Evolutionary conservation across 2,329 filamentous ascomycete species (phyloP).

Genomic region (Fusarium liriodendri): DNA sequence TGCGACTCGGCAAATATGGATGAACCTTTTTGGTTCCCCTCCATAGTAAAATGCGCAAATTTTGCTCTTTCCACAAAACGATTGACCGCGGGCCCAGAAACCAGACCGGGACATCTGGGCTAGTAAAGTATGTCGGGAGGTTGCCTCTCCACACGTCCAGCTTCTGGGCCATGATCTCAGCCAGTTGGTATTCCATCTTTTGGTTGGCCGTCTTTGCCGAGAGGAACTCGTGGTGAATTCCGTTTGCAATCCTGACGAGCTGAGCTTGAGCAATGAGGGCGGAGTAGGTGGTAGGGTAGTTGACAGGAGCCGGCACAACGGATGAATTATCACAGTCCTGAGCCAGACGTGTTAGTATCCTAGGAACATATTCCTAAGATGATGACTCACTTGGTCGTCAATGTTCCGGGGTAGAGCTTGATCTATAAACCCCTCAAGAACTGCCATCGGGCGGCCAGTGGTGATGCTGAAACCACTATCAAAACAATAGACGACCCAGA

Average conservation of each 20-base stretch:
- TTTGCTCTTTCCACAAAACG: constrained; percentile 55
- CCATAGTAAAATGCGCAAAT: constrained; percentile 57
- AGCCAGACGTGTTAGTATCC: background rate
- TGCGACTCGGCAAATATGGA: constrained; percentile 40
- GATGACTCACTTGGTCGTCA: constrained; percentile 49
- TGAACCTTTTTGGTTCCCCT: constrained; percentile 50
- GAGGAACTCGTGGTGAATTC: constrained; percentile 55
- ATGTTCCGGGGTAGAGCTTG: constrained; percentile 54
- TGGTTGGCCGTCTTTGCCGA: constrained; percentile 49
- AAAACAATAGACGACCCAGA: constrained; percentile 53
- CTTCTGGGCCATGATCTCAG: constrained; percentile 52
- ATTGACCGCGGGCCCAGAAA: constrained; percentile 52
- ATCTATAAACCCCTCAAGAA: constrained; percentile 51
- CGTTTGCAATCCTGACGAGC: constrained; percentile 54
- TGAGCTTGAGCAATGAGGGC: constrained; percentile 54
- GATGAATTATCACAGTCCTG: background rate
- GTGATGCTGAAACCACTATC: constrained; percentile 58
- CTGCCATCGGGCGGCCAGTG: constrained; percentile 55
- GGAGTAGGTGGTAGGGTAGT: constrained; percentile 53
- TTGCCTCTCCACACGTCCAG: constrained; percentile 48
- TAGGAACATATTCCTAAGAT: background rate
- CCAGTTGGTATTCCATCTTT: constrained; percentile 50
- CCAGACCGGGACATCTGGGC: constrained; percentile 45
- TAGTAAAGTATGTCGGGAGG: constrained; percentile 50
- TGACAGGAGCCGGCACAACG: constrained; percentile 42